These are phyloP conservation scores for Agrostemma githago DNA, from an alignment of 148 eudicot genomes.

Conservation along the genomic window DNA sequence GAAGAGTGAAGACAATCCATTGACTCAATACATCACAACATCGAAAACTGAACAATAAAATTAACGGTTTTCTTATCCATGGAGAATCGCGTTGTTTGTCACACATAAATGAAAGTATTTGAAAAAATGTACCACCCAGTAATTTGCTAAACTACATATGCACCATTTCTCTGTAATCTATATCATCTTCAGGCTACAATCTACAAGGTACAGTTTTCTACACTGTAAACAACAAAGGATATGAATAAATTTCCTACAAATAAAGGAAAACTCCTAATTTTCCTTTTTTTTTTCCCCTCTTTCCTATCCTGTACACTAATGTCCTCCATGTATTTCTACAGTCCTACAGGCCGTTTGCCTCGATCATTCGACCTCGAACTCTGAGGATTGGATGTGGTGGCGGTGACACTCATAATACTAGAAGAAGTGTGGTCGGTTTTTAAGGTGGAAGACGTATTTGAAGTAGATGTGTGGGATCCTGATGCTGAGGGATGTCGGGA, in stretches of 20 bases:
- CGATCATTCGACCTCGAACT: slow-evolving; percentile 25
- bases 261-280: not conserved
- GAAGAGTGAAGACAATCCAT: not conserved
- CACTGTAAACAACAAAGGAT: not conserved
- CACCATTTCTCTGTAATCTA: not conserved
- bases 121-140: not conserved
- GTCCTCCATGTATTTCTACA: not conserved
- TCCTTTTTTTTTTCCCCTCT: not conserved
- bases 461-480: slow-evolving; percentile 36
- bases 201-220: not conserved
- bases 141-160: not conserved
- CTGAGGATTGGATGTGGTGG: slow-evolving; percentile 20
- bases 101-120: not conserved
- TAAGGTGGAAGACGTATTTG: slow-evolving; percentile 29
- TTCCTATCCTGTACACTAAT: not conserved
- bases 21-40: not conserved
- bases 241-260: slow-evolving; percentile 7
- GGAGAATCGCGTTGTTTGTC: not conserved
- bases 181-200: not conserved
- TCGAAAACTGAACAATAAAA: too few species aligned
- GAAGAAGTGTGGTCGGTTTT: slow-evolving; percentile 34
- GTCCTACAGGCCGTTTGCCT: slow-evolving; percentile 45
- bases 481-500: slow-evolving; percentile 29
- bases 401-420: slow-evolving; percentile 27
- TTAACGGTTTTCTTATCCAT: too few species aligned